Conservation (phyloP, 345 rosid species). For the Syzygium aromaticum region DNA sequence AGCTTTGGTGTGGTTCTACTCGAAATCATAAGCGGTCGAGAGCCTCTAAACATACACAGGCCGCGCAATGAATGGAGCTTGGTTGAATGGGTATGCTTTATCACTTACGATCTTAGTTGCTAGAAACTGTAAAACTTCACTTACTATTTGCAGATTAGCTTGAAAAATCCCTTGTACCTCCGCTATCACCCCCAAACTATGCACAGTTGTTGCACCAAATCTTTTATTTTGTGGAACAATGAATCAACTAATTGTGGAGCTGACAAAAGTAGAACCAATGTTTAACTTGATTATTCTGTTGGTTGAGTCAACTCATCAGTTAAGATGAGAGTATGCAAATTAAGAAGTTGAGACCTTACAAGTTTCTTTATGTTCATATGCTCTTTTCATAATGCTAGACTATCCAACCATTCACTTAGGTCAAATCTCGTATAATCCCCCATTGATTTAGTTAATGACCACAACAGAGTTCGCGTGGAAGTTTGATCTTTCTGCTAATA, state of each 20-base stretch:
- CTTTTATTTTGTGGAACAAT: neutral
- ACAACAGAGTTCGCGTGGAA: neutral
- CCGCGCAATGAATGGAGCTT: conserved; percentile 65
- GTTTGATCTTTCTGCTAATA: neutral
- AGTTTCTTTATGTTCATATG: neutral
- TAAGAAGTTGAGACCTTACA: neutral
- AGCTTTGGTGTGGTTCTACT: conserved; percentile 71
- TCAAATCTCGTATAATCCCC: neutral
- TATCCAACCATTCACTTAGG: accelerated
- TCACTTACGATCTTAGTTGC: neutral
- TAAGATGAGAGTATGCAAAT: neutral
- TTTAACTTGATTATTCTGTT: neutral
- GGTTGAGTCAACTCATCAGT: neutral
- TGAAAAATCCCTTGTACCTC: neutral
- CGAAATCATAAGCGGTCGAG: conserved; percentile 55
- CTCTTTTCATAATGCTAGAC: neutral
- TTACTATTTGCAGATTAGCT: neutral
- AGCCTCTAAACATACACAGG: conserved; percentile 60
- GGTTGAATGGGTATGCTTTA: conserved; percentile 58
- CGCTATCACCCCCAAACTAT: neutral
- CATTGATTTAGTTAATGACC: neutral
- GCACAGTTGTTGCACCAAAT: neutral
- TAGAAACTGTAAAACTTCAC: neutral
- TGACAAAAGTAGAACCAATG: neutral
- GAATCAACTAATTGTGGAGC: neutral